Evolutionary conservation across 805 yeast genomes (phyloP).

Genomic region (Saccharomycopsis sp.): DNA sequence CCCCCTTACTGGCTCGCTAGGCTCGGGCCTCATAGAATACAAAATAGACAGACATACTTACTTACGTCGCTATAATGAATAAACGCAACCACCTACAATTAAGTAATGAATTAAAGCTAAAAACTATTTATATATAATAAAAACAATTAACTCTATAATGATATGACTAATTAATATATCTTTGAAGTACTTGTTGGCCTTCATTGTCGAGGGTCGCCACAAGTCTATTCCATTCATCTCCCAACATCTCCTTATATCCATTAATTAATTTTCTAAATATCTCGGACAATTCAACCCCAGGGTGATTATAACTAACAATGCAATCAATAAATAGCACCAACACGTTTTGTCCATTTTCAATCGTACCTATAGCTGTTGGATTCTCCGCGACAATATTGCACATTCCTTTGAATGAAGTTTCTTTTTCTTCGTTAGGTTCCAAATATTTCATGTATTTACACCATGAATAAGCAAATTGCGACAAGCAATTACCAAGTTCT

Average conservation of each 20-base stretch:
- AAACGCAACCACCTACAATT: too few relatives aligned
- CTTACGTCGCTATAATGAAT: too few relatives aligned
- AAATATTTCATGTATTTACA: constrained; percentile 57
- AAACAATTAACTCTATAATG: too few relatives aligned
- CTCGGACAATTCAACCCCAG: constrained; percentile 39
- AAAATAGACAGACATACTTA: too few relatives aligned
- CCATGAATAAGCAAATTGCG: constrained; percentile 61
- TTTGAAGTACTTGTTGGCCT: constrained; percentile 21
- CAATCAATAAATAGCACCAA: constrained; percentile 52
- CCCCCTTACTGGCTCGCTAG: too few relatives aligned
- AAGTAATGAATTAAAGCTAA: too few relatives aligned
- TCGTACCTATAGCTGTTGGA: constrained; percentile 51
- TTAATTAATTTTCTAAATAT: constrained; percentile 38
- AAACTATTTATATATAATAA: too few relatives aligned
- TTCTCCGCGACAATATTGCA: constrained; percentile 56
- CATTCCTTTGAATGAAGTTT: constrained; percentile 80
- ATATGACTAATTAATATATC: too few relatives aligned
- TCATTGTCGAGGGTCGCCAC: constrained; percentile 23
- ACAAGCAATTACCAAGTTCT: constrained; percentile 49
- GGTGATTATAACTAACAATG: constrained; percentile 47
- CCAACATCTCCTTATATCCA: constrained; percentile 43
- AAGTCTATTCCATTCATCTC: constrained; percentile 30
- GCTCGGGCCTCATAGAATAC: too few relatives aligned
- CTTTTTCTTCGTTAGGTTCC: constrained; percentile 82
- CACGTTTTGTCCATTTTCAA: constrained; percentile 36